phyloP scores from a whole-genome alignment of 1,284 basidiomycete genomes.

The Trametes sp. region DNA sequence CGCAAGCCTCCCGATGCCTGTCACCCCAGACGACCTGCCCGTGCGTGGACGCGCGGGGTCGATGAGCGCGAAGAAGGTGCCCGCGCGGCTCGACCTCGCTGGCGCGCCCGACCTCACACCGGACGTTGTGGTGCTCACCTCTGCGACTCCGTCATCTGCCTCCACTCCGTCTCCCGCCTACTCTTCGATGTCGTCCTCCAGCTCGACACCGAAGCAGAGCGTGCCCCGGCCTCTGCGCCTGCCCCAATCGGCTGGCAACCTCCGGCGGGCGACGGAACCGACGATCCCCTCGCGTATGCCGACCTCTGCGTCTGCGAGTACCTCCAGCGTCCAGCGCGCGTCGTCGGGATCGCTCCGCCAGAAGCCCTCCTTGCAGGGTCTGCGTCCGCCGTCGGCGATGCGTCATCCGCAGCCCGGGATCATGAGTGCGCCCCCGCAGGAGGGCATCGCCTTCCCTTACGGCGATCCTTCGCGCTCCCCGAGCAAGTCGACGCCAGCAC shows the following conservation, averaged over 20 bases:
- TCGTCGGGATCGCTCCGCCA: conserved; percentile 11
- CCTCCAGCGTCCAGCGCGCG: conserved; percentile 13
- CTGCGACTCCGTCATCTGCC: conserved; percentile 9
- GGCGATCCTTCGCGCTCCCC: conserved; percentile 12
- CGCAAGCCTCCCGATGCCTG: conserved; percentile 23
- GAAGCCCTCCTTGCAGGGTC: conserved; percentile 13
- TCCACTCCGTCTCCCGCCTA: not conserved
- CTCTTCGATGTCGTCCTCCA: not conserved
- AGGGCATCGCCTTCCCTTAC: conserved; percentile 20
- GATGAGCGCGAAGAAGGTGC: conserved; percentile 16
- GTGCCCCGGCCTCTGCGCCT: conserved; percentile 35
- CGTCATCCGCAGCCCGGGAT: not conserved
- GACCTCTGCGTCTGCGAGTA: conserved; percentile 19
- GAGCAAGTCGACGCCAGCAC: conserved; percentile 3
- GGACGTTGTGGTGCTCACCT: conserved; percentile 14
- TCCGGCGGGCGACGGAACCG: conserved; percentile 23
- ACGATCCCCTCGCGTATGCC: conserved; percentile 9
- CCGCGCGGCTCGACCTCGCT: conserved; percentile 17
- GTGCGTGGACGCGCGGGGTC: conserved; percentile 12
- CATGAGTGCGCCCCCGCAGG: conserved; percentile 22
- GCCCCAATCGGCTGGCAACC: conserved; percentile 27
- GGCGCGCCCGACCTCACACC: not conserved
- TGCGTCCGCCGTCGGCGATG: not conserved
- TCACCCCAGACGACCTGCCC: conserved; percentile 23
- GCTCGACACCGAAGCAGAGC: conserved; percentile 6